A percentile compares a stretch with the other conserved stretches of the same genome.
These are phyloP conservation scores for Trichophyton verrucosum DNA, from an alignment of 2,329 filamentous ascomycete genomes.

Conservation along the genomic window DNA sequence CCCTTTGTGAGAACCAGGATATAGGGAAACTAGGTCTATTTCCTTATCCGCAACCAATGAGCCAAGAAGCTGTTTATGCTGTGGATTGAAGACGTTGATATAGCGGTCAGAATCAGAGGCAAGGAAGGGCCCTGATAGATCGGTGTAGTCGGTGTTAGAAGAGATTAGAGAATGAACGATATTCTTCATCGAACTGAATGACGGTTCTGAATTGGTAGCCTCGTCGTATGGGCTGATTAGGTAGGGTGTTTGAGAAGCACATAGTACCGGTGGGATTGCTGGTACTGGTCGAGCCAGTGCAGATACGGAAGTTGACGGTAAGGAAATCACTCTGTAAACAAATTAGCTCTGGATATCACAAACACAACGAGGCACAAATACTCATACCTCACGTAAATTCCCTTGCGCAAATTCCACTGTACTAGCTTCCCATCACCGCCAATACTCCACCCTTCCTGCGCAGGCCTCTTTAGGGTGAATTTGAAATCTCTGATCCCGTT, in stretches of 20 bases:
- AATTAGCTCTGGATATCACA: conserved; percentile 5
- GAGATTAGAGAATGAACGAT: conserved; percentile 36
- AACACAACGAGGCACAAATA: background rate
- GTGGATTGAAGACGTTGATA: conserved; percentile 38
- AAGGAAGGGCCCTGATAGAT: conserved; percentile 32
- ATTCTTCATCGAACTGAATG: conserved; percentile 39
- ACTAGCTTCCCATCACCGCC: conserved; percentile 41
- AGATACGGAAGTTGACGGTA: conserved; percentile 31
- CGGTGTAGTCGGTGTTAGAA: conserved; percentile 22
- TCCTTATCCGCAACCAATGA: conserved; percentile 40
- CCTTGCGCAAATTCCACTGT: conserved; percentile 39
- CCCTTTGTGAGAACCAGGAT: conserved; percentile 18
- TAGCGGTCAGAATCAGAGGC: conserved; percentile 39
- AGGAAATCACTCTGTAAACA: conserved; percentile 29
- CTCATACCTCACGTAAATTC: conserved; percentile 30
- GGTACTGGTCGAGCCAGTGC: conserved; percentile 32
- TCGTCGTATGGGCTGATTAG: conserved; percentile 32
- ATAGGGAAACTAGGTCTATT: conserved; percentile 29
- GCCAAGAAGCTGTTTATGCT: conserved; percentile 32
- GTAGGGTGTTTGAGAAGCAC: conserved; percentile 39
- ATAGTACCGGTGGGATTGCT: conserved; percentile 34
- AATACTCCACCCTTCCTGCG: conserved; percentile 40
- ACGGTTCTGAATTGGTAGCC: conserved; percentile 25
- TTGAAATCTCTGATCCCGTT: conserved; percentile 40
- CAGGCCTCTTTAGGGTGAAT: conserved; percentile 32